phyloP scores from a whole-genome alignment of 1,284 basidiomycete species.

The Melampsora occidentalis region DNA sequence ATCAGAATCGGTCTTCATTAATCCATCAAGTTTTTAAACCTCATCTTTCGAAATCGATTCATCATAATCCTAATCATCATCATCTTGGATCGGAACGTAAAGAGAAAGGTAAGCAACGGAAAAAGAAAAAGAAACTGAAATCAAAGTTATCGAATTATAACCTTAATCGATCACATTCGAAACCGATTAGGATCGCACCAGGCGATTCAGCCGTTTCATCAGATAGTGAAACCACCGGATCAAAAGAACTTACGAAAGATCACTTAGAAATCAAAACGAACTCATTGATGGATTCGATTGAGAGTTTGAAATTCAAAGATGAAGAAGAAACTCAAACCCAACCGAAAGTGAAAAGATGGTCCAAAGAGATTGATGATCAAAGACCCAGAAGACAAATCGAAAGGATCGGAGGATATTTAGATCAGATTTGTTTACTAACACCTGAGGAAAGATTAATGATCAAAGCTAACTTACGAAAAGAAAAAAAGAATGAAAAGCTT shows the following conservation, averaged over 20 bases:
- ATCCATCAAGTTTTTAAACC: too few species aligned
- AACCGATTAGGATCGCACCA: constrained; percentile 23
- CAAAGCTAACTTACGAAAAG: constrained; percentile 27
- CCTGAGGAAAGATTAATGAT: constrained; percentile 27
- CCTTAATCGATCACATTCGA: background rate
- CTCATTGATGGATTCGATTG: background rate
- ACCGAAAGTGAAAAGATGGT: constrained; percentile 9
- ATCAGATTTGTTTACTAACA: constrained; percentile 37
- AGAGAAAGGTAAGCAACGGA: constrained; percentile 30
- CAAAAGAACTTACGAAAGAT: background rate
- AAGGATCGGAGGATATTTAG: constrained; percentile 7
- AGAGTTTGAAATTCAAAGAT: too few species aligned
- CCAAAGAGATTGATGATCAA: constrained; percentile 16
- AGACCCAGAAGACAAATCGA: background rate
- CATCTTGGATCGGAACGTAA: constrained; percentile 18
- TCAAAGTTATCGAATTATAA: constrained; percentile 13
- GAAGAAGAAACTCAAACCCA: background rate
- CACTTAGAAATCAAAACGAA: background rate
- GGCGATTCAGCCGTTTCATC: constrained; percentile 42
- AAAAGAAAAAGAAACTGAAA: constrained; percentile 36
- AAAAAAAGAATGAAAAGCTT: constrained; percentile 10
- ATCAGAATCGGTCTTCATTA: too few species aligned
- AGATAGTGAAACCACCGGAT: constrained; percentile 14
- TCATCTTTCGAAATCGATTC: too few species aligned
- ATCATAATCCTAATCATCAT: background rate